Evolutionary conservation across 139 green algal species (phyloP), one percentile per base, ranked within the genome.

Genomic region (Closterium sp.): DNA sequence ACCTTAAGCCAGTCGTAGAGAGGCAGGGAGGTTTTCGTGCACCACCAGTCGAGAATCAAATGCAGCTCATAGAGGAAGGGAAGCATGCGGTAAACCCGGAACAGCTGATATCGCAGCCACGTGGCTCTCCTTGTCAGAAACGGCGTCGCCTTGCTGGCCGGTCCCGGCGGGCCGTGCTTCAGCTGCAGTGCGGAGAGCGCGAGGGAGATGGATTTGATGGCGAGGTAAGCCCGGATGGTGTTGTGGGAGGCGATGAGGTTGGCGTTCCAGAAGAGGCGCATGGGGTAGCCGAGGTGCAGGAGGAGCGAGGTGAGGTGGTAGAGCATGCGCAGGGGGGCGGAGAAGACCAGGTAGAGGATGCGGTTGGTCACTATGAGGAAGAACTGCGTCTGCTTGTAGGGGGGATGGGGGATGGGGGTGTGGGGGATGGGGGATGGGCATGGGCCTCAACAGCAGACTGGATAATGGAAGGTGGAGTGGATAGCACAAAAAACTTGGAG

Each of bases 41-140:
- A 97, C 17, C 95, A 95, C 97, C 97, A 98, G 93, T 99, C 97
- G 89, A 99, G 95, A 90, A 99, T 94, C 24, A 93, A 94, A 5
- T 97, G 95, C 42, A 99, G 95, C 97, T 99, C 97, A 73, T 98
- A 98, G 85, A 98, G 89, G 90, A 99, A 99, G 7, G 97, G 97
- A 9, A 99, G 91, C 7, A 94, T 95, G n/a, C 91, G 86, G 24
- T 94, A 94, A 4, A 94, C 79, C 7, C 24, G 7, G 92, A 97
- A 97, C 9, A 92, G 96, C 29, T 96, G 62, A 89, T 92, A 93
- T 92, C 96, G 93, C 22, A 90, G 70, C 24, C 45, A 92, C 90
- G 96, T 95, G 11, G 96, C 50, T 24, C 92, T 90, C 28, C 96
- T 92, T 95, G 97, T 98, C 91, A 98, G 98, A 79, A 94, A 73